Evolutionary conservation across 768 basidiomycete species (phyloP), one percentile per base, ranked within the genome.

Genomic region (Daedalea quercina): DNA sequence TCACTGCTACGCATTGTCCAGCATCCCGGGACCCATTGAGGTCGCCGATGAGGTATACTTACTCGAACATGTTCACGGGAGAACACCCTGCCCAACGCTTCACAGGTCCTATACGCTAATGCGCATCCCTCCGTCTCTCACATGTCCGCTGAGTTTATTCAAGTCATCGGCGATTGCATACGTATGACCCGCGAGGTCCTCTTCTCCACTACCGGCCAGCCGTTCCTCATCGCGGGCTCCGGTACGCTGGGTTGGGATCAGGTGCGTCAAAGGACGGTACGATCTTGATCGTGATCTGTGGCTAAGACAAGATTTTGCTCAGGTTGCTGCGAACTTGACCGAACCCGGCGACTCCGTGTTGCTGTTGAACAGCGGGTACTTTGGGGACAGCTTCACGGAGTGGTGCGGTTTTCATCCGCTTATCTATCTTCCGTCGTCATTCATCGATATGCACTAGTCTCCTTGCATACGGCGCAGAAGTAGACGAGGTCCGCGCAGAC

Each of bases 191-290:
- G 89, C 56, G 73, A 89, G 51, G 84, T 97, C 7, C 70, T 98
- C 20, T 84, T 82, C 65, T 86, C 95, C 26, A 77, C 81, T 51
- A 72, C 75, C 22, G 89, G 78, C 0, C 96, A 98, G 64, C 91
- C 93, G 0, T 93, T 99, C 76, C 71, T 99, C 61, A 87, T 98
- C 56, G 85, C 94, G 24, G 96, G 96, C 1, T 90, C 86, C 51
- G 96, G 96, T 15, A 98, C 96, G 1, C 76, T 99, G 31, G 96
- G 96, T 25, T 98, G 94, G 94, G 94, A 97, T 67, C 88, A 91
- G 80, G 89, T 78, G 42, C 50, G 3, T 53, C 28, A 17, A 35
- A 41, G 44, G 41, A 24, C 54, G 56, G 50, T 26, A 43, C 23
- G n/a, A 12, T 33, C 11, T 12, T 41, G 1, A 24, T 28, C 46